Evolutionary conservation across 2,329 filamentous ascomycete genomes (phyloP), one percentile per base, ranked within the genome.

Genomic region (Corinectria fuckeliana): DNA sequence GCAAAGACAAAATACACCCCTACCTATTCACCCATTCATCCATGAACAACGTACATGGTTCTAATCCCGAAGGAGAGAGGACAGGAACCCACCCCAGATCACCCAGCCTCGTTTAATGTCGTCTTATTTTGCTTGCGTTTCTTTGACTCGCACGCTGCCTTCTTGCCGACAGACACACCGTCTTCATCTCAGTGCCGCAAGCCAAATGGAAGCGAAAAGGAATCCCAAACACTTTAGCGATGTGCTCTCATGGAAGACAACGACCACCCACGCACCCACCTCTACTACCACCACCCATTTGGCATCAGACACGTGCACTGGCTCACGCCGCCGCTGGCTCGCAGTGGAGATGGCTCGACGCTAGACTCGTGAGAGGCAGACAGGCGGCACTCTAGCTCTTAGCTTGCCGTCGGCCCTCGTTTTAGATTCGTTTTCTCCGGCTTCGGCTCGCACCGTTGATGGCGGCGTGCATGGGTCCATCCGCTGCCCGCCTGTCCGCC

Each of bases 391-490:
- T 62, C 47, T 50, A 51, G 55, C 50, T 63, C 28, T 50, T 64
- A 69, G 69, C 67, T 67, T 67, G 60, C 67, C 67, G 63, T 67
- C 70, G 67, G 70, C 66, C 60, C 65, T 69, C 61, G 66, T 67
- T 67, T 71, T 72, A 73, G 71, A 66, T 68, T 73, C 61, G 62
- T 68, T 71, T 65, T 69, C 67, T 70, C 71, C 74, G 71, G 70
- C 70, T 67, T 74, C 74, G 74, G 74, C 71, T 75, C 74, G 74
- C 74, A 73, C 72, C 74, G 74, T 71, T 71, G 71, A 68, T 70
- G 62, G 70, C 68, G 69, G 70, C 65, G 67, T 68, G 68, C 68
- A 70, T 70, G 66, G 69, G 58, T 67, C 61, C 61, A 68, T 69
- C 62, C 64, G 57, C 58, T 61, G 62, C 49, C 49, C 55, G 36